A percentile compares a stretch with the other conserved stretches of the same genome.
Conservation (phyloP, 371 early-diverging fungal species). For the Funneliformis caledonium region DNA sequence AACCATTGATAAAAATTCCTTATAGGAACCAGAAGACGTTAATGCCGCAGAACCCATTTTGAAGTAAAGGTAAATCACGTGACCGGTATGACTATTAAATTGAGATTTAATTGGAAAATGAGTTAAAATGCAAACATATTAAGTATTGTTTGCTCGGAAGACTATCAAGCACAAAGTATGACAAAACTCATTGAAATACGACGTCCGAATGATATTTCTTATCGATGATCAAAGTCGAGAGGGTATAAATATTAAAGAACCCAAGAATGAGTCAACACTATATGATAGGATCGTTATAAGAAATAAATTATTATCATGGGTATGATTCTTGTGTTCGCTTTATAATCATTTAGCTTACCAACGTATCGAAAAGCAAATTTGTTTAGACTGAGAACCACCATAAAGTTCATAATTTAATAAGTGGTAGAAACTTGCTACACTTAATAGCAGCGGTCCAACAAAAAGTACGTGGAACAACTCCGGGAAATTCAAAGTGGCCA, state of each 20-base stretch:
- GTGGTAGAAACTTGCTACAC: slow-evolving; percentile 46
- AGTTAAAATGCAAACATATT: slow-evolving; percentile 85
- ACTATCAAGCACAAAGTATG: slow-evolving; percentile 67
- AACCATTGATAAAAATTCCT: slow-evolving; percentile 56
- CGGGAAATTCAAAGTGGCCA: slow-evolving; percentile 89
- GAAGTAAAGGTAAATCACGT: not conserved
- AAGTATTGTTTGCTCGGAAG: slow-evolving; percentile 90
- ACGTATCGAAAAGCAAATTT: slow-evolving; percentile 43
- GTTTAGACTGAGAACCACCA: slow-evolving; percentile 31
- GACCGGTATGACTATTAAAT: not conserved
- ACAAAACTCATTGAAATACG: slow-evolving; percentile 60
- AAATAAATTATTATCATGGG: not conserved
- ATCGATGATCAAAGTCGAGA: slow-evolving; percentile 56
- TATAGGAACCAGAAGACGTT: slow-evolving; percentile 14
- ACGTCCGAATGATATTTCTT: slow-evolving; percentile 57
- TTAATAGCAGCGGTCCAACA: slow-evolving; percentile 73
- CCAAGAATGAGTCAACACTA: slow-evolving; percentile 64
- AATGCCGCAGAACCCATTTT: slow-evolving; percentile 10
- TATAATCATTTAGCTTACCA: slow-evolving; percentile 19
- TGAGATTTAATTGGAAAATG: not conserved
- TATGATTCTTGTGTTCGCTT: no score
- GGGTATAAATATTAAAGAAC: slow-evolving; percentile 48
- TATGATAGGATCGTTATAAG: slow-evolving; percentile 32
- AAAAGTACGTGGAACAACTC: slow-evolving; percentile 93
- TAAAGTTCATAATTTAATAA: slow-evolving; percentile 42